Conservation (phyloP, 495 filamentous ascomycete species). For the Extremus antarcticus region DNA sequence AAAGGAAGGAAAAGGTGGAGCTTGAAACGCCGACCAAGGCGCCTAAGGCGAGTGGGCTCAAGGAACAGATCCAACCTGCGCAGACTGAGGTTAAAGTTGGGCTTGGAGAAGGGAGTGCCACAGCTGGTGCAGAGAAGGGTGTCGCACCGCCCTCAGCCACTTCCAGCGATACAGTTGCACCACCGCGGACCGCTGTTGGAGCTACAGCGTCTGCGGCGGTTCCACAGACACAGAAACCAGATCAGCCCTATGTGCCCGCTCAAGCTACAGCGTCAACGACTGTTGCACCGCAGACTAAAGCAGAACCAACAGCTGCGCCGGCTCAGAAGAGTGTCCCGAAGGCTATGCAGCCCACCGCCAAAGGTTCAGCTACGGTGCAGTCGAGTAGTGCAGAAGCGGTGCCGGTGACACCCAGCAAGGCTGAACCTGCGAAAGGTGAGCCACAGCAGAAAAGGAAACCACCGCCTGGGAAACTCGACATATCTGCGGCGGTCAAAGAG, state of each 20-base stretch:
- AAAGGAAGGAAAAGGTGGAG: neutral
- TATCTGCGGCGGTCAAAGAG: constrained; percentile 41
- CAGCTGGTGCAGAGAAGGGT: too few species aligned
- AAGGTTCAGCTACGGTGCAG: constrained; percentile 13
- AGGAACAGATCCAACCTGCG: neutral
- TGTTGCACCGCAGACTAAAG: neutral
- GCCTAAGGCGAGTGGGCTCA: neutral
- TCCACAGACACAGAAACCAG: too few species aligned
- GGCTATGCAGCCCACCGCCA: constrained; percentile 8
- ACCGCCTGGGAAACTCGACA: constrained; percentile 51
- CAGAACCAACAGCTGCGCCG: neutral
- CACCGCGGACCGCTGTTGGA: too few species aligned
- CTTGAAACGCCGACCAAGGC: constrained; percentile 13
- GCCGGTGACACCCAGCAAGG: constrained; percentile 8
- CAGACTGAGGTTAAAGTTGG: neutral
- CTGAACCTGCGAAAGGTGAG: constrained; percentile 6
- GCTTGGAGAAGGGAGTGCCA: too few species aligned
- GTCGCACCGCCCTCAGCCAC: too few species aligned
- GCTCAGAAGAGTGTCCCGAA: neutral
- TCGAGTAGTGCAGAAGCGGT: constrained; percentile 11
- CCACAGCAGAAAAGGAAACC: constrained; percentile 38
- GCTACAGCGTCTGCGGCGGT: too few species aligned
- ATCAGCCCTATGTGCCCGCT: too few species aligned
- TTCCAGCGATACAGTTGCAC: too few species aligned
- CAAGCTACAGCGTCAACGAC: neutral